Base-by-base conservation (phyloP, 495 filamentous ascomycete species). In the Lineolata rhizophorae region DNA sequence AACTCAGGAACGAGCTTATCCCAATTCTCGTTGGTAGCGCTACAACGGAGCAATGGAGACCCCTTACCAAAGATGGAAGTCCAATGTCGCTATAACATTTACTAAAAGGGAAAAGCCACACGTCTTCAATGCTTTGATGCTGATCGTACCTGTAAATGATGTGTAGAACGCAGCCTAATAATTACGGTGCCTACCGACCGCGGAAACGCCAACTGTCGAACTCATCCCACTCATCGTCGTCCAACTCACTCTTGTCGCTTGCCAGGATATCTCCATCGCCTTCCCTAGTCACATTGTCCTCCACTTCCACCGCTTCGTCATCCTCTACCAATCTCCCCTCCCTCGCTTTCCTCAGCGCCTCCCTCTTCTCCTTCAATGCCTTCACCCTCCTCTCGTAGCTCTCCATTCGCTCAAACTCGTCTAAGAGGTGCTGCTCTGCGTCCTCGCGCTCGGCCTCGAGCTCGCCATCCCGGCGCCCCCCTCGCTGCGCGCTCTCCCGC, bases 341-440 rank as follows among this genome's bases (percentile, higher is more conserved):
- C 20, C 5, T 38, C 15, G 54, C 58, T 39, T 66, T 66, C 24
- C 70, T 51, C 29, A 76, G 40, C 27, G 61, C 54, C 40, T 76
- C 71, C 33, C 67, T 56, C 47, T 58, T 70, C 42, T 84, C 76
- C 44, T 83, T 76, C 37, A 97, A 51, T 43, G 61, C 66, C 43
- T 61, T 58, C 5, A 92, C 76, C 24, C 84, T 64, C 41, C 70
- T 69, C 52, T 94, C 87, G 28, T 93, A 62, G 33, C 69, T 69
- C 47, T 87, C 80, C 85, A 95, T 94, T 47, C 87, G 73, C 32
- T 91, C 87, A 48, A 95, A 81, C 50, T 97, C 87, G 35, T 77
- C 72, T 49, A 85, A 72, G 35, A 94, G 50, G 34, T 72, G 65
- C 29, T 76, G 64, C 14, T 69, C 72, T 3, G 84, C 82, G 44